A percentile compares a stretch with the other conserved stretches of the same genome.
Conservation (phyloP, 139 green algal species). For the Pseudopediastrum boryanum region DNA sequence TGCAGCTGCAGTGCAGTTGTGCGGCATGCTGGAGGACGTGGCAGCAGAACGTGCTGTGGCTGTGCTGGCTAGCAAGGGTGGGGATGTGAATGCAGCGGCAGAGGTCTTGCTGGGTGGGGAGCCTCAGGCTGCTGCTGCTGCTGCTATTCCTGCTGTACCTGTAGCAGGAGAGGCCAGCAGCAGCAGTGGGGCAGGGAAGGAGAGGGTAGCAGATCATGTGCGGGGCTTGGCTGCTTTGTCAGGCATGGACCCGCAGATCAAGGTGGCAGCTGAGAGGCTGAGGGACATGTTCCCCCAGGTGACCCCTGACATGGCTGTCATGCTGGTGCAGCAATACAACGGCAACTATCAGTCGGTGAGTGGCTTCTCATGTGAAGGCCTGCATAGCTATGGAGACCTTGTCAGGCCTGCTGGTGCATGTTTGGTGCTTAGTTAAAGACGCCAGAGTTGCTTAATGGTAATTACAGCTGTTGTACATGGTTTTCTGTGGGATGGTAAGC, state of each 20-base stretch:
- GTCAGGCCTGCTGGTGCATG: background rate
- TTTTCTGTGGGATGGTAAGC: too few species aligned
- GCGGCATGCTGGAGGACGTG: background rate
- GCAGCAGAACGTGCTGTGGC: background rate
- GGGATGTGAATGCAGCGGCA: slow-evolving; percentile 22
- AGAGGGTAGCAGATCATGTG: too few species aligned
- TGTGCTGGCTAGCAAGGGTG: background rate
- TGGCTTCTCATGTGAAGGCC: too few species aligned
- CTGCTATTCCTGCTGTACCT: background rate
- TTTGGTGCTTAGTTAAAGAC: too few species aligned
- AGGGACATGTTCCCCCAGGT: background rate
- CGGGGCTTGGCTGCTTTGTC: too few species aligned
- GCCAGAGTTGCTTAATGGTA: too few species aligned
- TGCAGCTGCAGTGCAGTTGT: slow-evolving; percentile 4
- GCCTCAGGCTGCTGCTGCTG: background rate
- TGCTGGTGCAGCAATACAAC: slow-evolving; percentile 26
- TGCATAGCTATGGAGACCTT: background rate
- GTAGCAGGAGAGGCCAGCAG: background rate
- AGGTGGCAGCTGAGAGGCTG: background rate
- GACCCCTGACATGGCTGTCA: background rate
- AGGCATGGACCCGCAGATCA: background rate
- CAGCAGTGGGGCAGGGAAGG: background rate
- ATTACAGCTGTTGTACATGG: too few species aligned
- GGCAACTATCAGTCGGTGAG: slow-evolving; percentile 15
- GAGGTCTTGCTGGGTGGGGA: slow-evolving; percentile 11